Conservation (phyloP, 2,329 filamentous ascomycete species). For the Trichoderma sp. region DNA sequence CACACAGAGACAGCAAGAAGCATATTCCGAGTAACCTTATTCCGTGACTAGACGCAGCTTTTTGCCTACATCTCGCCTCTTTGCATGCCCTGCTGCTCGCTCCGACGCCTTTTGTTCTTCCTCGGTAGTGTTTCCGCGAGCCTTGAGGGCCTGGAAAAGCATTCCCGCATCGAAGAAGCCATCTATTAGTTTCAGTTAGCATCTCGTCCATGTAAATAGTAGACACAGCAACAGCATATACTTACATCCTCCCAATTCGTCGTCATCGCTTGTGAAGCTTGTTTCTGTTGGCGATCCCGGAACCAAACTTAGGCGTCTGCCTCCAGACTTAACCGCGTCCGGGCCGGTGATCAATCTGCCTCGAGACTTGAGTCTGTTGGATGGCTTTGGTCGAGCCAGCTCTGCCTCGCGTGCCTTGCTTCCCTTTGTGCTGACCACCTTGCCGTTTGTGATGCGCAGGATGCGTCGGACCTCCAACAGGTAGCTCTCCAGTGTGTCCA, state of each 20-base stretch:
- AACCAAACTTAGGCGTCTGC: constrained; percentile 41
- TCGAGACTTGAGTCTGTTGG: constrained; percentile 62
- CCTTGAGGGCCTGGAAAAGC: constrained; percentile 83
- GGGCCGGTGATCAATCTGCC: constrained; percentile 68
- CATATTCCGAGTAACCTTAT: neutral
- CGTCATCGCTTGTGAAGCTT: constrained; percentile 71
- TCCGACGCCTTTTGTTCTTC: constrained; percentile 55
- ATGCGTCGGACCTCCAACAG: constrained; percentile 86
- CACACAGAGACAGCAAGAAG: neutral
- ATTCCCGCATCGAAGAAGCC: constrained; percentile 98
- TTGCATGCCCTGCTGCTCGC: constrained; percentile 55
- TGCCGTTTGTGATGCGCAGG: constrained; percentile 63
- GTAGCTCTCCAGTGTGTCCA: constrained; percentile 87
- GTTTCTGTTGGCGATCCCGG: constrained; percentile 64
- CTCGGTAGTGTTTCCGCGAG: constrained; percentile 56
- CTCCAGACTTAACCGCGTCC: constrained; percentile 40
- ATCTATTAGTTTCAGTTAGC: constrained; percentile 56
- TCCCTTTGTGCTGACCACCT: constrained; percentile 41
- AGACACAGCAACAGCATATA: constrained; percentile 27
- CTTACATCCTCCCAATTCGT: constrained; percentile 91
- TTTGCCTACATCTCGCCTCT: constrained; percentile 69
- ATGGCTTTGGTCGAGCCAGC: constrained; percentile 34
- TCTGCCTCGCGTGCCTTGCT: constrained; percentile 56
- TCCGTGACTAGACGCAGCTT: constrained; percentile 52
- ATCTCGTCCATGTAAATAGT: neutral